Evolutionary conservation across 176 grass and related monocot genomes (phyloP).

Genomic region (Oryza meyeriana): DNA sequence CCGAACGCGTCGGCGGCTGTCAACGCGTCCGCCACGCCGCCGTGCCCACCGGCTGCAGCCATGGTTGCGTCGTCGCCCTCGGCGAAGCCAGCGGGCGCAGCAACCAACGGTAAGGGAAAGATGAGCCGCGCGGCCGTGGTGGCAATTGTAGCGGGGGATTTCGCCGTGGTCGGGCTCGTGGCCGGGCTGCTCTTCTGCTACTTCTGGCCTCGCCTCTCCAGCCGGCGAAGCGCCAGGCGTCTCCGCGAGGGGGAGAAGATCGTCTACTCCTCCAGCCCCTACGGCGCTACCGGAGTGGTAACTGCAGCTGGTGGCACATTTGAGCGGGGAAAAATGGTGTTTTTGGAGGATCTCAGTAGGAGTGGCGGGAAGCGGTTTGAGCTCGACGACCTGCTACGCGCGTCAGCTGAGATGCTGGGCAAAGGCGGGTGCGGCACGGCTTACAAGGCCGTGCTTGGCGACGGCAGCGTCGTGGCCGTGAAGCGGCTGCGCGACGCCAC

Average conservation of each 20-base stretch:
- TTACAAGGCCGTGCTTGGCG: conserved; percentile 88
- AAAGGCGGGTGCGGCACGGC: conserved; percentile 85
- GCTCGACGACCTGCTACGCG: conserved; percentile 87
- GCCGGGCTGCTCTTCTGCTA: conserved; percentile 83
- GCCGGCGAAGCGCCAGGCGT: conserved; percentile 38
- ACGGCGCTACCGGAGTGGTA: conserved; percentile 43
- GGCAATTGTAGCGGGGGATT: conserved; percentile 77
- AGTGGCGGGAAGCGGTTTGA: conserved; percentile 52
- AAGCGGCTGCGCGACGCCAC: conserved; percentile 77
- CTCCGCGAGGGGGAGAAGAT: conserved; percentile 93
- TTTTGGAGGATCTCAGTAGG: conserved; percentile 40
- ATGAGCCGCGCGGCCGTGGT: conserved; percentile 74
- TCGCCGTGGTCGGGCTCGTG: conserved; percentile 75
- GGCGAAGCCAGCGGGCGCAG: conserved; percentile 36
- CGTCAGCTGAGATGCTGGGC: conserved; percentile 96
- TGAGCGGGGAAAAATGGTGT: conserved; percentile 88
- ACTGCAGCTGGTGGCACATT: conserved; percentile 32
- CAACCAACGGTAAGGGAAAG: conserved; percentile 23
- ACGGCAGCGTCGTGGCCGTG: conserved; percentile 76
- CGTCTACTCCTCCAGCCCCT: conserved; percentile 94
- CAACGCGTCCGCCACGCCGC: conserved; percentile 23
- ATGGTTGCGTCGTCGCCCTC: conserved; percentile 54
- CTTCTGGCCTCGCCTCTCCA: conserved; percentile 89
- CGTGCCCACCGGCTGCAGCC: conserved; percentile 41
- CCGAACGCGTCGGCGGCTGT: conserved; percentile 29